Evolutionary conservation across 768 basidiomycete genomes (phyloP).

Genomic region (Chalciporus sphaerocephalus): DNA sequence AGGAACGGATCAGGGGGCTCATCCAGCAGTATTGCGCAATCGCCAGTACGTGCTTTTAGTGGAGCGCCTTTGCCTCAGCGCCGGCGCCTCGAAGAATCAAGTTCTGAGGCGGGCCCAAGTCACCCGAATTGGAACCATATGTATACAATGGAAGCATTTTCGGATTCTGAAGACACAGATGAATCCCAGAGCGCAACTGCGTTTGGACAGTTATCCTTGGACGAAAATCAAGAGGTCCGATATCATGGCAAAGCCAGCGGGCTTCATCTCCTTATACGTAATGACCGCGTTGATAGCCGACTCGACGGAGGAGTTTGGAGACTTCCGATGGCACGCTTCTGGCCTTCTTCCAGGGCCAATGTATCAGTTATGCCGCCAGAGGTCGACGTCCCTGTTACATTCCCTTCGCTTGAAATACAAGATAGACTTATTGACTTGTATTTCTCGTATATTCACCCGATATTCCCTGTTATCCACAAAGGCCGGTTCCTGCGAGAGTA

Average conservation of each 20-base stretch:
- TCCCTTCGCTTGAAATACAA: slow-evolving; percentile 63
- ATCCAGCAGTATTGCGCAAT: slow-evolving; percentile 7
- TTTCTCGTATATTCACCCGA: slow-evolving; percentile 80
- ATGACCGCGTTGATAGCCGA: slow-evolving; percentile 61
- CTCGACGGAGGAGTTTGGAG: slow-evolving; percentile 68
- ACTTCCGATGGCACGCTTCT: slow-evolving; percentile 70
- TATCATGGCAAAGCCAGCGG: slow-evolving; percentile 80
- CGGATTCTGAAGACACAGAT: slow-evolving; percentile 36
- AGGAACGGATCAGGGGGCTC: slow-evolving; percentile 18
- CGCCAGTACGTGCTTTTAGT: slow-evolving; percentile 27
- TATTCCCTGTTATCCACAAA: slow-evolving; percentile 79
- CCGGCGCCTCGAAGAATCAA: slow-evolving; percentile 38
- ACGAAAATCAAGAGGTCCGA: slow-evolving; percentile 76
- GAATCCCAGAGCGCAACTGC: slow-evolving; percentile 47
- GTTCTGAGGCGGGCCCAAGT: slow-evolving; percentile 8
- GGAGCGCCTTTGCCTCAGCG: slow-evolving; percentile 42
- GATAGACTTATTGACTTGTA: slow-evolving; percentile 69
- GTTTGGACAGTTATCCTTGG: slow-evolving; percentile 67
- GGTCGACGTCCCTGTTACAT: slow-evolving; percentile 39
- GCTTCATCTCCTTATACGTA: slow-evolving; percentile 66
- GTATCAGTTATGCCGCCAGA: slow-evolving; percentile 38
- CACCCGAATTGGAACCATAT: slow-evolving; percentile 54
- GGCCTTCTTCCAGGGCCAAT: slow-evolving; percentile 55
- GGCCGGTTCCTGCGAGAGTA: slow-evolving; percentile 64
- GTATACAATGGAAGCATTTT: slow-evolving; percentile 51